A percentile compares a stretch with the other conserved stretches of the same genome.
Conservation (phyloP, 83 land plant species). For the Picea abies region DNA sequence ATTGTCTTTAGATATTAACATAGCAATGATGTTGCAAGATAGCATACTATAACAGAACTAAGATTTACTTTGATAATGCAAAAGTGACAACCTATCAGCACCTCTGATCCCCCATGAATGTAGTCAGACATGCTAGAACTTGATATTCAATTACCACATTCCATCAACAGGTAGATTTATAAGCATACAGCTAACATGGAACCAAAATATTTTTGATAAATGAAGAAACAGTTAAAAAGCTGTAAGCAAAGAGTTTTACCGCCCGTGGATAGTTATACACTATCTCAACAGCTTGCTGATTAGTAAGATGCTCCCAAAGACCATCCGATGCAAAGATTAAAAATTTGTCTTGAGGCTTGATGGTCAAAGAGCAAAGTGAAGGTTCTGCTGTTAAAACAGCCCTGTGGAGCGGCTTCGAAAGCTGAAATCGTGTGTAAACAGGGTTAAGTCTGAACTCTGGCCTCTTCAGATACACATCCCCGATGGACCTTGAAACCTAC, state of each 20-base stretch:
- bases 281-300: constrained; percentile 65
- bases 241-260: constrained; percentile 27
- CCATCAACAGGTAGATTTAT: too few species aligned
- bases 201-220: too few species aligned
- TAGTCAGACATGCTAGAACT: too few species aligned
- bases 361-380: constrained; percentile 30
- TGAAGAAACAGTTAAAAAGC: too few species aligned
- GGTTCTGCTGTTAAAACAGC: constrained; percentile 71
- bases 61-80: too few species aligned
- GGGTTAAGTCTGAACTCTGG: constrained; percentile 63
- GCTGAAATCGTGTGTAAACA: constrained; percentile 46
- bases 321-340: constrained; percentile 89
- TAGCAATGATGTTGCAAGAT: too few species aligned
- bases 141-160: too few species aligned
- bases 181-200: too few species aligned
- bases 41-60: too few species aligned
- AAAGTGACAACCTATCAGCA: too few species aligned
- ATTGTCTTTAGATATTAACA: too few species aligned
- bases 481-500: constrained; percentile 80
- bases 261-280: constrained; percentile 53
- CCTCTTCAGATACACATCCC: constrained; percentile 77
- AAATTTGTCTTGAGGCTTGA: constrained; percentile 52
- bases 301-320: constrained; percentile 73
- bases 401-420: constrained; percentile 48
- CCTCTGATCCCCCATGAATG: too few species aligned